Percentiles rank a stretch among this genome's conserved stretches.
Evolutionary conservation across 495 filamentous ascomycete genomes (phyloP).

Genomic region (Tuber borchii): DNA sequence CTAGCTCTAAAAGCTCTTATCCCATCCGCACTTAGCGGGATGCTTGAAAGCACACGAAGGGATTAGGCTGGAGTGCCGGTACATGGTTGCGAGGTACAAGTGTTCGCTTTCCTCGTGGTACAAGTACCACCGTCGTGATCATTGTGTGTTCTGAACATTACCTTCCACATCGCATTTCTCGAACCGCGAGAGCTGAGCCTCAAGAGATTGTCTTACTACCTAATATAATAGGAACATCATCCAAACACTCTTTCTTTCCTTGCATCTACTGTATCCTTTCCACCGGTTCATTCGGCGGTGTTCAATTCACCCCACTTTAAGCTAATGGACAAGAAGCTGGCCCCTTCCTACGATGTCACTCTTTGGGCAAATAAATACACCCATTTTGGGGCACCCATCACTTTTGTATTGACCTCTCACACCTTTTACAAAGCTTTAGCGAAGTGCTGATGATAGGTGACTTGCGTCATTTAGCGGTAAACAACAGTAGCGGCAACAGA

Average conservation of each 20-base stretch:
- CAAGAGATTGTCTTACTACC: not conserved
- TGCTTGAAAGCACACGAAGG: too few species aligned
- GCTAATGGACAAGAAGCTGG: not conserved
- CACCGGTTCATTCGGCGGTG: not conserved
- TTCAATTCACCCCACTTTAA: not conserved
- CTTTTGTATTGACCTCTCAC: slow-evolving; percentile 24
- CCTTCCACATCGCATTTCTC: not conserved
- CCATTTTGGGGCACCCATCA: slow-evolving; percentile 20
- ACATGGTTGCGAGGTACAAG: too few species aligned
- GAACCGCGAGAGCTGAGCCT: not conserved
- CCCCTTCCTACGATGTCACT: slow-evolving; percentile 29
- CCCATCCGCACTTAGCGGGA: too few species aligned
- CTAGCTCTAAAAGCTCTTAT: slow-evolving; percentile 29
- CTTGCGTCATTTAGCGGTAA: not conserved
- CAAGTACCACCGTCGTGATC: too few species aligned
- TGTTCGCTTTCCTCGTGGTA: too few species aligned
- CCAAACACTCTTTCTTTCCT: not conserved
- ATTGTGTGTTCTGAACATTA: not conserved
- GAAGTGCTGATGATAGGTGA: not conserved
- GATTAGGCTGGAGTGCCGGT: too few species aligned
- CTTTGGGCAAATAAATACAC: slow-evolving; percentile 20
- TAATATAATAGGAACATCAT: not conserved
- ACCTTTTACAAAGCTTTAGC: not conserved
- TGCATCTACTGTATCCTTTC: not conserved
- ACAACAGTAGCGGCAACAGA: slow-evolving; percentile 14